A percentile compares a stretch with the other conserved stretches of the same genome.
These are phyloP conservation scores for Heritiera littoralis DNA, from an alignment of 345 rosid genomes.

Conservation along the genomic window DNA sequence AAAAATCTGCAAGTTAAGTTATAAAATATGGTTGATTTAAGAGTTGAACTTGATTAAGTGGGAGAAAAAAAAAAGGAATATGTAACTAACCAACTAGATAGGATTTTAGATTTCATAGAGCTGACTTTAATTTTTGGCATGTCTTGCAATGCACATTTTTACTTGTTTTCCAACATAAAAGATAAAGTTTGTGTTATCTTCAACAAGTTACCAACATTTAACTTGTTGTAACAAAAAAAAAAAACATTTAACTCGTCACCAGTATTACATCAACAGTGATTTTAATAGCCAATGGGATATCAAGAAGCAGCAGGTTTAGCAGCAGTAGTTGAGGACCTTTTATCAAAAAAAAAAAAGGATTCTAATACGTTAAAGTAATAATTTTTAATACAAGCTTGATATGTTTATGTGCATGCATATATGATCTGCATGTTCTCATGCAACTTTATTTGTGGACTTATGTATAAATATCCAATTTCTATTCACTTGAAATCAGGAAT, in stretches of 20 bases:
- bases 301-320: neutral
- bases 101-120: neutral
- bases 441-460: neutral
- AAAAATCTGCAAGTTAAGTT: neutral
- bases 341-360: neutral
- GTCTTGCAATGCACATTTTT: neutral
- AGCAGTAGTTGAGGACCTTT: neutral
- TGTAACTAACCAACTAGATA: neutral
- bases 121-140: neutral
- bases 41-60: slow-evolving; percentile 5
- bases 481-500: too few species aligned
- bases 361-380: neutral
- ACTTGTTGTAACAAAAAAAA: too few species aligned
- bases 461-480: neutral
- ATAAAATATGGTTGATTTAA: neutral
- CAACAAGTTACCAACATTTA: slow-evolving; percentile 5
- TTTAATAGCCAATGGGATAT: neutral
- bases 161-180: neutral
- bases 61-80: neutral
- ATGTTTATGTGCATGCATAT: neutral
- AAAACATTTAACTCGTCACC: neutral
- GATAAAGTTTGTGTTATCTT: neutral
- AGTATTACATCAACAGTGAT: neutral
- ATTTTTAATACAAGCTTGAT: neutral
- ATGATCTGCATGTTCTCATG: neutral